Base-by-base conservation (phyloP, 2,329 filamentous ascomycete genomes). In the Davidsoniella eucalypti region DNA sequence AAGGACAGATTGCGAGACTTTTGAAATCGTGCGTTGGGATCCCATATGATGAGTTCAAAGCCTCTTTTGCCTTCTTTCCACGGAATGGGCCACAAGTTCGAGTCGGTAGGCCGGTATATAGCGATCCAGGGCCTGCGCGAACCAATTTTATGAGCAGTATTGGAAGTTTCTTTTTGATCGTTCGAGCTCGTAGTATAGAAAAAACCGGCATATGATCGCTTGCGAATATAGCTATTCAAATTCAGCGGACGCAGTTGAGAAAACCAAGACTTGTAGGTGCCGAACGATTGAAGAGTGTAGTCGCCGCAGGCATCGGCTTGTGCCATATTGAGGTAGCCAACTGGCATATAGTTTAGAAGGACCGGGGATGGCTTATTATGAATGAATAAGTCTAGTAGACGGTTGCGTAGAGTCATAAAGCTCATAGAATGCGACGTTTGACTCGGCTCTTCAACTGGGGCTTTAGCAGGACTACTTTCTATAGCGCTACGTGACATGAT, bases 1-100 rank as follows among this genome's bases (percentile, higher is more conserved):
- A 65, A 59, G 1, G 56, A 57, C 1, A 62, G 40, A 2, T 47
- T 4, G 4, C 55, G 41, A 12, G 54, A 52, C 0, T 51, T 47
- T 0, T 55, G 52, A 5, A 61, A 58, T 23, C 58, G 61, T 1
- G 59, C 55, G 1, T 53, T 55, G 6, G 63, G 51, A 54, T 78
- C 75, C 73, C 73, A 77, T 38, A 79, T 72, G 5, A 78, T 61
- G 10, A 79, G 56, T 55, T 78, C 73, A 2, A 65, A 64, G 2
- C 49, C 47, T 0, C 57, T 62, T 68, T 1, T 58, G 55, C 18
- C 49, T 58, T 1, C 7, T 12, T 17, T 16, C 2, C 33, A 16
- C 5, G 41, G 18, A 12, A 14, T 17, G 16, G 43, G 12, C 25
- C 42, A 44, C n/a, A 25, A 9, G 50, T 69, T 63, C 1, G 64